Evolutionary conservation across 2,329 filamentous ascomycete genomes (phyloP).

Genomic region (Calonectria henricotiae): DNA sequence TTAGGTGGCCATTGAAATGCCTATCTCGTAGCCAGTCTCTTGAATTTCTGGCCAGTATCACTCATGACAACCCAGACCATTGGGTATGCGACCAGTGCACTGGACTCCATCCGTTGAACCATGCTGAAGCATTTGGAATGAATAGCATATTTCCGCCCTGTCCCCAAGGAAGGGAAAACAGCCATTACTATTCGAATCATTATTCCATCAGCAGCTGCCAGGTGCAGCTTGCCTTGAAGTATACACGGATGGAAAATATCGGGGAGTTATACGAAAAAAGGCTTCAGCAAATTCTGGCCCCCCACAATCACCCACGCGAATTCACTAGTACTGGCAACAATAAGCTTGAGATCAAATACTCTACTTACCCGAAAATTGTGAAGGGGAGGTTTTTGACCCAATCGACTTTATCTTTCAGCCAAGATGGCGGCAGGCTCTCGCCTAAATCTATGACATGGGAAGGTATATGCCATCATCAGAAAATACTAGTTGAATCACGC

Average conservation of each 20-base stretch:
- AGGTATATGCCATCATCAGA: neutral
- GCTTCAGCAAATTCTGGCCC: neutral
- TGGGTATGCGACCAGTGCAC: constrained; percentile 6
- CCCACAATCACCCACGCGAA: neutral
- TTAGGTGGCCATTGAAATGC: neutral
- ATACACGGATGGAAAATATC: constrained; percentile 7
- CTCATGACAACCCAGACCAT: constrained; percentile 1
- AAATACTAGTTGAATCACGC: neutral
- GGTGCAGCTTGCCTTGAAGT: constrained; percentile 14
- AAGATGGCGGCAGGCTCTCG: neutral
- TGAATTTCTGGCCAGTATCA: constrained; percentile 8
- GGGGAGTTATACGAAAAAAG: neutral
- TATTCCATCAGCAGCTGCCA: neutral
- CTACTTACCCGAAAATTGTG: neutral
- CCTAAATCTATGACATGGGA: neutral
- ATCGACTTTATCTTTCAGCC: neutral
- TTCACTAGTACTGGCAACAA: neutral
- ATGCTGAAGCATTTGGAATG: neutral
- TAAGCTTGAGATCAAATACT: neutral
- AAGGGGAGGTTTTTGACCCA: constrained; percentile 8
- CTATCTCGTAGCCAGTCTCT: constrained; percentile 2
- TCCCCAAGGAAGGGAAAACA: neutral
- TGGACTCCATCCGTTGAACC: neutral
- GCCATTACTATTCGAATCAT: neutral
- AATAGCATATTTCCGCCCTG: neutral